phyloP scores from a whole-genome alignment of 495 filamentous ascomycete genomes.

The Pseudomonodictys pantanalensis region DNA sequence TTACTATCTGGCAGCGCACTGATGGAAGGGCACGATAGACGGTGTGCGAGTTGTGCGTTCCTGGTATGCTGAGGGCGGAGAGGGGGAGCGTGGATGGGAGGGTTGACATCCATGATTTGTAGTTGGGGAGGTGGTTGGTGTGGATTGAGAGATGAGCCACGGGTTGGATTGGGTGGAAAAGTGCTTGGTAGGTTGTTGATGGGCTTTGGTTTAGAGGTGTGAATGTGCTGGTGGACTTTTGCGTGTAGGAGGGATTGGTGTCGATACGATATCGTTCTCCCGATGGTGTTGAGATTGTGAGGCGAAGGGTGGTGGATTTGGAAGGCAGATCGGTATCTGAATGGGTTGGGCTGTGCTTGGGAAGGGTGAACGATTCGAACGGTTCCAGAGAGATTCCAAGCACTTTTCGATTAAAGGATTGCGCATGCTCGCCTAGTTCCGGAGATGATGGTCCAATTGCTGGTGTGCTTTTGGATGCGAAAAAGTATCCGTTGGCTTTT shows the following conservation, averaged over 20 bases:
- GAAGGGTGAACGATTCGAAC: slow-evolving; percentile 56
- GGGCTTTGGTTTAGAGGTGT: slow-evolving; percentile 55
- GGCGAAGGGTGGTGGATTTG: slow-evolving; percentile 43
- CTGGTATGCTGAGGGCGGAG: slow-evolving; percentile 83
- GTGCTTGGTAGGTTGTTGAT: slow-evolving; percentile 61
- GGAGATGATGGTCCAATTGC: slow-evolving; percentile 41
- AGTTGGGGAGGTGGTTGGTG: slow-evolving; percentile 57
- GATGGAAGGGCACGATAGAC: slow-evolving; percentile 79
- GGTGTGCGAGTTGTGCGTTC: slow-evolving; percentile 92
- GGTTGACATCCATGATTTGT: slow-evolving; percentile 76
- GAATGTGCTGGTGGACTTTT: slow-evolving; percentile 52
- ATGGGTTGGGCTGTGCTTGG: slow-evolving; percentile 48
- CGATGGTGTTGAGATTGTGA: slow-evolving; percentile 58
- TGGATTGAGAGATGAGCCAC: slow-evolving; percentile 68
- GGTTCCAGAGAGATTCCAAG: slow-evolving; percentile 56
- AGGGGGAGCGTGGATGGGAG: slow-evolving; percentile 66
- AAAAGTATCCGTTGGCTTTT: slow-evolving; percentile 49
- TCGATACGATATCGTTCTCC: slow-evolving; percentile 62
- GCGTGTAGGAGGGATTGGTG: slow-evolving; percentile 53
- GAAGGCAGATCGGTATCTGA: slow-evolving; percentile 45
- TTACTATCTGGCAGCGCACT: slow-evolving; percentile 87
- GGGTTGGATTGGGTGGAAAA: slow-evolving; percentile 61
- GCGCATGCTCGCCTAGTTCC: slow-evolving; percentile 50
- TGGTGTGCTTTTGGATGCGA: slow-evolving; percentile 41
- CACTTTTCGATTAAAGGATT: slow-evolving; percentile 55